Evolutionary conservation across 768 basidiomycete species (phyloP).

Genomic region (Termitomyces bulborhizus): DNA sequence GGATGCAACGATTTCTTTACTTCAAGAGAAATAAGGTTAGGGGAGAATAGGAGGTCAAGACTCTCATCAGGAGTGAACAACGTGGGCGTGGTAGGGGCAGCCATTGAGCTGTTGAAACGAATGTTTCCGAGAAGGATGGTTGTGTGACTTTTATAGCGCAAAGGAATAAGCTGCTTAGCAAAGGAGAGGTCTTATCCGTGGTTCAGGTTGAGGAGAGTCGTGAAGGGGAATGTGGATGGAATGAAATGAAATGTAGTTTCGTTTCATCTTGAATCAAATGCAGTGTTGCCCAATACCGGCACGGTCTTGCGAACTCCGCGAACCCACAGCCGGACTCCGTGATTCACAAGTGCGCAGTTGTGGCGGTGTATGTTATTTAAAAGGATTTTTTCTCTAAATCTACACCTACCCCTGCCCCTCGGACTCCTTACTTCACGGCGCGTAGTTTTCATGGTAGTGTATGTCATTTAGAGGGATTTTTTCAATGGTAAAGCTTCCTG

Average conservation of each 20-base stretch:
- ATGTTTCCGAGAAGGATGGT: background rate
- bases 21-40: conserved; percentile 61
- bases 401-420: no score
- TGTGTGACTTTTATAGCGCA: background rate
- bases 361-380: no score
- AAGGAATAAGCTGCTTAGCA: background rate
- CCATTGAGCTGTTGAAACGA: conserved; percentile 4
- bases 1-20: conserved; percentile 54
- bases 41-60: conserved; percentile 76
- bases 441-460: no score
- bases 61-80: conserved; percentile 52
- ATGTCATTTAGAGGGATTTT: no score
- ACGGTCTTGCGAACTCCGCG: no score
- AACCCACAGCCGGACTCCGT: no score
- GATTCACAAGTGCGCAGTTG: no score
- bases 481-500: no score
- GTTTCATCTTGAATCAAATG: no score
- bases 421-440: no score
- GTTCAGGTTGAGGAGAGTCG: background rate
- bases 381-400: no score
- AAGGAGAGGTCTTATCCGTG: background rate
- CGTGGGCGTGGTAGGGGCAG: conserved; percentile 7
- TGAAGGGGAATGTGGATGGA: background rate
- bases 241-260: background rate
- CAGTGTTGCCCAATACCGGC: no score